Evolutionary conservation across 768 basidiomycete genomes (phyloP).

Genomic region (Daedaleopsis sinensis): DNA sequence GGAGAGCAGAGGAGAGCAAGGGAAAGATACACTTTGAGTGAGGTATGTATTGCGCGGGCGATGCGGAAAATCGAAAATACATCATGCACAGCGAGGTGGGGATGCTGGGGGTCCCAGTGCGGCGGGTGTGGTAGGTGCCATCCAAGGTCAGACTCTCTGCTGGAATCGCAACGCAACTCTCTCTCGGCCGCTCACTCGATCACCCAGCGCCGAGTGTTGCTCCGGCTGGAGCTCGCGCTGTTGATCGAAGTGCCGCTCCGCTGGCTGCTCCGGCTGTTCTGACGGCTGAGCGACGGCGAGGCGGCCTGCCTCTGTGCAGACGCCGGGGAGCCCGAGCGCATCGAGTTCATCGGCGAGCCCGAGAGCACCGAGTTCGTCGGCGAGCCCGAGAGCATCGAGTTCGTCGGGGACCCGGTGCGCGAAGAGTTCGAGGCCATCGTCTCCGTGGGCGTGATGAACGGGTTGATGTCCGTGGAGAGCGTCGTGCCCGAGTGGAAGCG

Average conservation of each 20-base stretch:
- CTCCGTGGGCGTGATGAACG: constrained; percentile 36
- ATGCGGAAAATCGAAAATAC: not conserved
- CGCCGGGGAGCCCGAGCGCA: constrained; percentile 9
- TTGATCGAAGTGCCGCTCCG: constrained; percentile 37
- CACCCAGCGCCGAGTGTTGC: constrained; percentile 46
- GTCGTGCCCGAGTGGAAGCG: constrained; percentile 43
- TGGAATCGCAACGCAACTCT: no score
- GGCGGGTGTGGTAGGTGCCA: not conserved
- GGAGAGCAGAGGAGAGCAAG: not conserved
- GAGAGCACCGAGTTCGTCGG: constrained; percentile 5
- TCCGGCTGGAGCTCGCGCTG: constrained; percentile 31
- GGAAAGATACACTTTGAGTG: not conserved
- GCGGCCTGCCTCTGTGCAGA: not conserved
- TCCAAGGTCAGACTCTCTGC: not conserved
- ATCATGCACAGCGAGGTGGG: not conserved
- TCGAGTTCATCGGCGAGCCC: not conserved
- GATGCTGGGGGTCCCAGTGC: not conserved
- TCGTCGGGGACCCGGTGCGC: no score
- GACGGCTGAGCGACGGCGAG: constrained; percentile 30
- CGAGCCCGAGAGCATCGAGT: not conserved
- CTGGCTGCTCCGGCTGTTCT: constrained; percentile 43
- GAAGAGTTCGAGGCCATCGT: no score
- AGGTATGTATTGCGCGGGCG: not conserved
- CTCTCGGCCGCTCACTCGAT: constrained; percentile 47
- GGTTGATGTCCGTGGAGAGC: constrained; percentile 27